Conservation (phyloP, 2,329 filamentous ascomycete genomes). For the Fusarium sp. region DNA sequence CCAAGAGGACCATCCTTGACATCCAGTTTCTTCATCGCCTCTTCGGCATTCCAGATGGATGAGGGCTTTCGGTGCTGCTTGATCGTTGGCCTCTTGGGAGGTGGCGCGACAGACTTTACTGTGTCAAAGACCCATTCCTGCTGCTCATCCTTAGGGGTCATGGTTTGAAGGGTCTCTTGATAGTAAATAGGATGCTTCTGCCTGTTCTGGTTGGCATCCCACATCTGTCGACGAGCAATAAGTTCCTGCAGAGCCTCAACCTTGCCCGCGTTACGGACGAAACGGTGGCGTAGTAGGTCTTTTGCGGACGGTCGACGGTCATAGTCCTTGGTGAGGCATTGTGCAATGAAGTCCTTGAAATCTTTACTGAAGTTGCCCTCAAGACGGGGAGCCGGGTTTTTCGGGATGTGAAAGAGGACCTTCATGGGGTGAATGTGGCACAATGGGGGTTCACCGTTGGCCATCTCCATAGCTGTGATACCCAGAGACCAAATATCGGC, state of each 20-base stretch:
- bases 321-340: conserved; percentile 92
- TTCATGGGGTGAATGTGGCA: conserved; percentile 93
- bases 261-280: conserved; percentile 88
- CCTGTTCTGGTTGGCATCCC: conserved; percentile 78
- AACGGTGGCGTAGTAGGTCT: conserved; percentile 88
- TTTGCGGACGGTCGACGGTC: conserved; percentile 86
- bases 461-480: conserved; percentile 91
- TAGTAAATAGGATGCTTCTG: conserved; percentile 85
- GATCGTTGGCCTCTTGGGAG: conserved; percentile 64
- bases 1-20: conserved; percentile 71
- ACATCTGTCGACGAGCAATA: conserved; percentile 84
- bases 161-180: conserved; percentile 86
- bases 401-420: conserved; percentile 90
- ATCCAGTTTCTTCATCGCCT: conserved; percentile 69
- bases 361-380: conserved; percentile 89
- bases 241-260: conserved; percentile 89
- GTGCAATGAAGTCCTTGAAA: conserved; percentile 92
- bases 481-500: conserved; percentile 94
- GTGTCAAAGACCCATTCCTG: conserved; percentile 98
- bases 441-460: conserved; percentile 88
- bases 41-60: conserved; percentile 68
- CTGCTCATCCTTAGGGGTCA: conserved; percentile 74
- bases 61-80: conserved; percentile 67
- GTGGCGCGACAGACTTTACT: conserved; percentile 74
- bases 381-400: conserved; percentile 84